A percentile compares a stretch with the other conserved stretches of the same genome.
Evolutionary conservation across 2,329 filamentous ascomycete species (phyloP).

Genomic region (Penicillium sp.): DNA sequence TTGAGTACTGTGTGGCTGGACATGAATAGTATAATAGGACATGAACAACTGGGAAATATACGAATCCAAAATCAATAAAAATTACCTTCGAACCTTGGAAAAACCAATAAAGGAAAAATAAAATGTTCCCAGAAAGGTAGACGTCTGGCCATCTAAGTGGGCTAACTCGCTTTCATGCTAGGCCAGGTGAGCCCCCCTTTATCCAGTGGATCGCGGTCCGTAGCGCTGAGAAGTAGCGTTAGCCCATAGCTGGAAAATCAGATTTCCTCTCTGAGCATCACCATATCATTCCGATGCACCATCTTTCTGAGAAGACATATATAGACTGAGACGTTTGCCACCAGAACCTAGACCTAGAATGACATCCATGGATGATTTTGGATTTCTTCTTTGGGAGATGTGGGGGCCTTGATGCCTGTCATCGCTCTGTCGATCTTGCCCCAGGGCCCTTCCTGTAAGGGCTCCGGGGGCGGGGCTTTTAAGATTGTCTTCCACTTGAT

Average conservation of each 20-base stretch:
- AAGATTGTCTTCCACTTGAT: not conserved
- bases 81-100: too few relatives aligned
- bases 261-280: not conserved
- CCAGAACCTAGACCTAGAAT: not conserved
- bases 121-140: too few relatives aligned
- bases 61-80: too few relatives aligned
- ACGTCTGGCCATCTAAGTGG: too few relatives aligned
- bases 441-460: not conserved
- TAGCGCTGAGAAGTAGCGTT: not conserved
- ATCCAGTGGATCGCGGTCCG: not conserved
- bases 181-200: not conserved
- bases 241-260: not conserved
- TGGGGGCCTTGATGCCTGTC: not conserved
- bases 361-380: not conserved
- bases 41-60: too few relatives aligned
- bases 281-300: not conserved
- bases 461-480: not conserved
- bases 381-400: not conserved
- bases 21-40: too few relatives aligned
- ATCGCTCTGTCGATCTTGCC: not conserved
- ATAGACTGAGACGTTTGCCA: not conserved
- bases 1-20: too few relatives aligned
- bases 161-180: too few relatives aligned
- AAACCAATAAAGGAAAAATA: too few relatives aligned
- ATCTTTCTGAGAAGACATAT: not conserved